phyloP scores from a whole-genome alignment of 768 basidiomycete species.

The Amanita molliuscula region DNA sequence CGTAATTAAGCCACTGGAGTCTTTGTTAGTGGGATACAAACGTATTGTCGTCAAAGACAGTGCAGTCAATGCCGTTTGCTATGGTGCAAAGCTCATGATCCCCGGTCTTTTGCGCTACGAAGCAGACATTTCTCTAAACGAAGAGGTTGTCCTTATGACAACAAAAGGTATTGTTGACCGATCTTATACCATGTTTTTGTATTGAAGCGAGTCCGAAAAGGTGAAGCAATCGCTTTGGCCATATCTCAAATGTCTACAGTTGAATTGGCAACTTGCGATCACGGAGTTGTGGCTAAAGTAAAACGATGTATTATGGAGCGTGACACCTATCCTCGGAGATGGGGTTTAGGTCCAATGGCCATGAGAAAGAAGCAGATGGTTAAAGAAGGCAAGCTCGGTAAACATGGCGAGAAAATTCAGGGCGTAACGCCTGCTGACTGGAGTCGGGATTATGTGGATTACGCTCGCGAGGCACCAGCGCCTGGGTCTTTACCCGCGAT shows the following conservation, averaged over 20 bases:
- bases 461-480: constrained; percentile 50
- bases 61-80: constrained; percentile 98
- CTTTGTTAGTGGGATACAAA: constrained; percentile 91
- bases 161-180: constrained; percentile 63
- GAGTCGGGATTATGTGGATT: constrained; percentile 92
- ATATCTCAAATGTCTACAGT: constrained; percentile 98
- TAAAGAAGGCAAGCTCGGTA: constrained; percentile 95
- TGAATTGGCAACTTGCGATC: constrained; percentile 95
- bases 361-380: constrained; percentile 97
- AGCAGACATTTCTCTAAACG: constrained; percentile 86
- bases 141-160: constrained; percentile 97
- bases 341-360: constrained; percentile 98
- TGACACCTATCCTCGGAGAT: constrained; percentile 94
- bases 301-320: constrained; percentile 99
- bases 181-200: constrained; percentile 5
- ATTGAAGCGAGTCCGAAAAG: constrained; percentile 21
- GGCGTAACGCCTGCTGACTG: constrained; percentile 86
- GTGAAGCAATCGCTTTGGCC: constrained; percentile 90
- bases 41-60: constrained; percentile 99
- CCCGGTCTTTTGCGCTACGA: constrained; percentile 96
- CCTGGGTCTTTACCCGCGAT: not conserved
- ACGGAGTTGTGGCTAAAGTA: constrained; percentile 98
- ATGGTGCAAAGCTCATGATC: constrained; percentile 99
- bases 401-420: constrained; percentile 83
- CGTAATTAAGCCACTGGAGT: constrained; percentile 90